phyloP scores from a whole-genome alignment of 106 monocot genomes.

The Dendrobium chrysotoxum region DNA sequence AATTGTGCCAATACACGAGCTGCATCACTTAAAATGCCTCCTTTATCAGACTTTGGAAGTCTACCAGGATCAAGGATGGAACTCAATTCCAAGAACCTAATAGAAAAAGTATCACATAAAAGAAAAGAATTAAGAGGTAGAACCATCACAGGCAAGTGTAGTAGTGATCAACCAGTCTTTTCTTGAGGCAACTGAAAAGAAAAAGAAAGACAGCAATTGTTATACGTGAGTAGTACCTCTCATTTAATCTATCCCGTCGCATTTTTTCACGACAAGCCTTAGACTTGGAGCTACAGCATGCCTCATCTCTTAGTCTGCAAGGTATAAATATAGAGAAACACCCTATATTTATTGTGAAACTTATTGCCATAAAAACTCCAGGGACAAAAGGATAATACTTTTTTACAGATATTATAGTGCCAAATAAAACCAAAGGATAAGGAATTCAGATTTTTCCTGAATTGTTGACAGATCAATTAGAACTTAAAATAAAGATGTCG shows the following conservation, averaged over 20 bases:
- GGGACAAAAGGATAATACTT: not conserved
- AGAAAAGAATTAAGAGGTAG: not conserved
- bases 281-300: conserved; percentile 35
- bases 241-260: conserved; percentile 63
- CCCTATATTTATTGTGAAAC: not conserved
- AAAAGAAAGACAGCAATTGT: not conserved
- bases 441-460: not conserved
- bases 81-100: conserved; percentile 68
- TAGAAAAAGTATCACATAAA: not conserved
- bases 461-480: too few species aligned
- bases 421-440: not conserved
- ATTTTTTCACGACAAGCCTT: conserved; percentile 80
- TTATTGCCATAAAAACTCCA: not conserved
- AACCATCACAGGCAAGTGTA: not conserved
- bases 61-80: conserved; percentile 53
- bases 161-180: not conserved
- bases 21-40: conserved; percentile 60
- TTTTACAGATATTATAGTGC: too few species aligned
- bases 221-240: conserved; percentile 27
- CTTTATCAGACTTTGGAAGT: conserved; percentile 60
- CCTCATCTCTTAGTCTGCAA: conserved; percentile 43
- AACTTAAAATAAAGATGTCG: too few species aligned
- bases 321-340: not conserved
- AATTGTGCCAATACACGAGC: conserved; percentile 51
- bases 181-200: not conserved